Base-by-base conservation (phyloP, 176 grass and related monocot genomes). In the Oryza meyeriana region DNA sequence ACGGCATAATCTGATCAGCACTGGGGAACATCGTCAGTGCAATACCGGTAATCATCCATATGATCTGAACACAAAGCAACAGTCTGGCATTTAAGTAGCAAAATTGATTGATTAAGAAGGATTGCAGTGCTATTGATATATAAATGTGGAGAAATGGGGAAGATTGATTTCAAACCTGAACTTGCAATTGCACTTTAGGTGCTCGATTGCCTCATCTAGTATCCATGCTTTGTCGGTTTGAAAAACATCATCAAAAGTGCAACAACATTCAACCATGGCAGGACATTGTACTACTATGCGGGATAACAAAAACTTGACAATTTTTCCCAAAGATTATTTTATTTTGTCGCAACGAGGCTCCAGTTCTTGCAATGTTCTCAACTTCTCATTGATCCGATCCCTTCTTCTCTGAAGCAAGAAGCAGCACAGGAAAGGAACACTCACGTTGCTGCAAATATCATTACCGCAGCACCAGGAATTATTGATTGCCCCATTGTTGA, bases 111-210 rank as follows among this genome's bases (percentile, higher is more conserved):
- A n/a, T n/a, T n/a, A n/a, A n/a, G n/a, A n/a, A n/a, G n/a, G n/a
- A n/a, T n/a, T n/a, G n/a, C n/a, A n/a, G n/a, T n/a, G n/a, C n/a
- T n/a, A n/a, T n/a, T n/a, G n/a, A n/a, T n/a, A n/a, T n/a, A n/a
- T n/a, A n/a, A n/a, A n/a, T n/a, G n/a, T n/a, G n/a, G n/a, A n/a
- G n/a, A n/a, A n/a, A n/a, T n/a, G n/a, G n/a, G n/a, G n/a, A n/a
- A n/a, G n/a, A n/a, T n/a, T n/a, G n/a, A 42, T 71, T 72, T 66
- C 25, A 13, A 36, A 94, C 92, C 95, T 97, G 95, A 85, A 97
- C 80, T 89, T 97, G 95, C 84, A 94, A 28, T 64, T 98, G 95
- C 8, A 98, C 75, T 98, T 98, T 55, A 98, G n/a, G 75, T 98
- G 94, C 55, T 98, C 95, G 55, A 98, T 98, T 83, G 92, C 72